These are phyloP conservation scores for Picea abies DNA, from an alignment of 83 land plant species.

Conservation along the genomic window DNA sequence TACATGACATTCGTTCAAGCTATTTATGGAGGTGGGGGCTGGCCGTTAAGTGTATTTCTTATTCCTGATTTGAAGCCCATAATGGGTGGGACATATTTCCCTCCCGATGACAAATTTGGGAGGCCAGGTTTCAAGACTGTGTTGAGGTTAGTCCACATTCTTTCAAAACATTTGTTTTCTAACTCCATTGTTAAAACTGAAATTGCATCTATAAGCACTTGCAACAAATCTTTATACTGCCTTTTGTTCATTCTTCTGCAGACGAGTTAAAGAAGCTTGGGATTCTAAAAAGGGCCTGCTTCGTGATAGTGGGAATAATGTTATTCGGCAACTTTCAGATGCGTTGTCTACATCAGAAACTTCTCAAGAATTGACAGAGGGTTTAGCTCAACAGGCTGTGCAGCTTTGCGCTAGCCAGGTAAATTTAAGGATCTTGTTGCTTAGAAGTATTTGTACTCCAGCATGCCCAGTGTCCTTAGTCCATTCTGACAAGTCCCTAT, in stretches of 20 bases:
- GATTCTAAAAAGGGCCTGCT: conserved; percentile 75
- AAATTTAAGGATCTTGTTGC: neutral
- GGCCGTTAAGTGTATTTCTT: conserved; percentile 97
- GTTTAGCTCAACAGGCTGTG: conserved; percentile 57
- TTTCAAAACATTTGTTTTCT: neutral
- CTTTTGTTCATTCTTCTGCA: conserved; percentile 26
- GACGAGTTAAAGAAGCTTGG: conserved; percentile 97
- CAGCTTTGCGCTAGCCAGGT: conserved; percentile 84
- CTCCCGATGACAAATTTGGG: conserved; percentile 98
- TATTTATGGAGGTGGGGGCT: conserved; percentile 97
- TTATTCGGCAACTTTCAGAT: conserved; percentile 87
- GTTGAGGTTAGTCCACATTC: conserved; percentile 62
- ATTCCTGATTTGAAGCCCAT: conserved; percentile 96
- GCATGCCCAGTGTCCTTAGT: neutral
- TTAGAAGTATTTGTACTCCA: neutral
- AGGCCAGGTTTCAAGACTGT: conserved; percentile 97
- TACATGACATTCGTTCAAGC: conserved; percentile 99
- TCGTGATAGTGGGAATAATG: conserved; percentile 76
- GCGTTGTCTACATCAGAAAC: conserved; percentile 72
- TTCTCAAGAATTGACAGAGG: conserved; percentile 57
- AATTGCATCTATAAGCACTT: neutral
- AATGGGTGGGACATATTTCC: conserved; percentile 99
- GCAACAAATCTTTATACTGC: neutral
- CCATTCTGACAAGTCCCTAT: neutral
- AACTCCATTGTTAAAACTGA: neutral